Conservation (phyloP, 2,329 filamentous ascomycete genomes). For the Pseudogymnoascus sp. region DNA sequence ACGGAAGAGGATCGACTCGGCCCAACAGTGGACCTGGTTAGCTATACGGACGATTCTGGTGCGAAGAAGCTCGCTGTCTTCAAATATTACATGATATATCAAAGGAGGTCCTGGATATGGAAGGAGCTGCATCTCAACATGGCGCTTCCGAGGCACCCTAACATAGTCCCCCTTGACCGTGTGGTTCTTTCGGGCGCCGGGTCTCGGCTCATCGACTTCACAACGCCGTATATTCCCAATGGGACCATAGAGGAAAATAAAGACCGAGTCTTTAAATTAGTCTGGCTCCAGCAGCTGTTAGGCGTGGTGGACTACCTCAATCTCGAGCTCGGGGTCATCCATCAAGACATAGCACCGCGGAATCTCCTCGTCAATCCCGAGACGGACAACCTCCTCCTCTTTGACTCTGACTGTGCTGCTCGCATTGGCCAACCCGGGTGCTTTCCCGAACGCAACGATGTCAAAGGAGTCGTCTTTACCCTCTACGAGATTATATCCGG, state of each 20-base stretch:
- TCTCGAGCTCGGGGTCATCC: slow-evolving; percentile 29
- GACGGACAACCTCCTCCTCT: slow-evolving; percentile 29
- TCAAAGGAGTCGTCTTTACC: slow-evolving; percentile 19
- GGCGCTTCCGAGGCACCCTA: slow-evolving; percentile 30
- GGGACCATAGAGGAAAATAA: slow-evolving; percentile 25
- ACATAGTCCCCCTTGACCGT: slow-evolving; percentile 31
- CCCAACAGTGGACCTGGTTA: background rate
- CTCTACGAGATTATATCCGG: slow-evolving; percentile 17
- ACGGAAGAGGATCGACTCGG: background rate
- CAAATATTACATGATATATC: background rate
- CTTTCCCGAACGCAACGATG: slow-evolving; percentile 18
- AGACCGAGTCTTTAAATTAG: slow-evolving; percentile 28
- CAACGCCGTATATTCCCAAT: slow-evolving; percentile 28
- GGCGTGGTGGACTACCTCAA: slow-evolving; percentile 32
- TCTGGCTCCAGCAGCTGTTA: slow-evolving; percentile 32
- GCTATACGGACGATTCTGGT: background rate
- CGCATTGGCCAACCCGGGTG: slow-evolving; percentile 20
- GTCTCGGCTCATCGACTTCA: slow-evolving; percentile 32
- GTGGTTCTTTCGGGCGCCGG: slow-evolving; percentile 29
- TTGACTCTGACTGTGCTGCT: slow-evolving; percentile 30
- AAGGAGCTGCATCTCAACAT: slow-evolving; percentile 31
- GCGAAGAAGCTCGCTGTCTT: background rate
- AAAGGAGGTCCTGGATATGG: slow-evolving; percentile 19
- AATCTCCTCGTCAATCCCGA: slow-evolving; percentile 31
- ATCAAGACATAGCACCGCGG: slow-evolving; percentile 32